A percentile compares a stretch with the other conserved stretches of the same genome.
phyloP scores from a whole-genome alignment of 2,329 filamentous ascomycete species.

The Magnaporthiopsis incrustans region DNA sequence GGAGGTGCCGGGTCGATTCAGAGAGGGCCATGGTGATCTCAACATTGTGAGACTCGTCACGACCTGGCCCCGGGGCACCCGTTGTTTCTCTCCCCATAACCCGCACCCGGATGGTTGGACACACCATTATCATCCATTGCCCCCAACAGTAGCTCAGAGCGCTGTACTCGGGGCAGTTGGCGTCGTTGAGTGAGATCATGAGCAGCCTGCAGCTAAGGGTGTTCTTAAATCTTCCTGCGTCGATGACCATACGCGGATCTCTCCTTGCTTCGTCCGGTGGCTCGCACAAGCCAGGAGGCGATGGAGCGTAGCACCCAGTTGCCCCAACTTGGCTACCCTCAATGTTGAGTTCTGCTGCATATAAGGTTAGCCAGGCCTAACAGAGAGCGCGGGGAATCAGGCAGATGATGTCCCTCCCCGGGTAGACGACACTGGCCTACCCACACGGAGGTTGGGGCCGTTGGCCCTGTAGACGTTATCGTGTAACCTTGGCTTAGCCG shows the following conservation, averaged over 20 bases:
- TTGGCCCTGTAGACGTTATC: background rate
- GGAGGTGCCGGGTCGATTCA: background rate
- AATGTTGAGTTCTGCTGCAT: conserved; percentile 1
- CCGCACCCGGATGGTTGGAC: no score
- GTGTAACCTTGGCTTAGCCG: background rate
- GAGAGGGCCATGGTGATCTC: background rate
- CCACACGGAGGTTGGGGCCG: background rate
- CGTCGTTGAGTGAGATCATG: background rate
- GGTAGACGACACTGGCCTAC: background rate
- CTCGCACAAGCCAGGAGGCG: background rate
- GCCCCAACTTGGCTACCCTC: background rate
- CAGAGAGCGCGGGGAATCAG: background rate
- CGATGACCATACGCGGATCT: conserved; percentile 5
- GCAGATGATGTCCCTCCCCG: conserved; percentile 1
- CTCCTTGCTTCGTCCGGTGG: background rate
- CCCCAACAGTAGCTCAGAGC: conserved; percentile 8
- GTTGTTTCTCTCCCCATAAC: background rate
- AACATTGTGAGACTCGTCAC: background rate
- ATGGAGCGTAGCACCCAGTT: no score
- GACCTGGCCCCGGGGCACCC: background rate
- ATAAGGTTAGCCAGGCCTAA: conserved; percentile 2
- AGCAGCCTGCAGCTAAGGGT: background rate
- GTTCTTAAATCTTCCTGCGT: background rate
- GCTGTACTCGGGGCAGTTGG: background rate
- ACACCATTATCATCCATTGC: background rate